Evolutionary conservation across 176 grass and related monocot species (phyloP).

Genomic region (Zoysia japonica): DNA sequence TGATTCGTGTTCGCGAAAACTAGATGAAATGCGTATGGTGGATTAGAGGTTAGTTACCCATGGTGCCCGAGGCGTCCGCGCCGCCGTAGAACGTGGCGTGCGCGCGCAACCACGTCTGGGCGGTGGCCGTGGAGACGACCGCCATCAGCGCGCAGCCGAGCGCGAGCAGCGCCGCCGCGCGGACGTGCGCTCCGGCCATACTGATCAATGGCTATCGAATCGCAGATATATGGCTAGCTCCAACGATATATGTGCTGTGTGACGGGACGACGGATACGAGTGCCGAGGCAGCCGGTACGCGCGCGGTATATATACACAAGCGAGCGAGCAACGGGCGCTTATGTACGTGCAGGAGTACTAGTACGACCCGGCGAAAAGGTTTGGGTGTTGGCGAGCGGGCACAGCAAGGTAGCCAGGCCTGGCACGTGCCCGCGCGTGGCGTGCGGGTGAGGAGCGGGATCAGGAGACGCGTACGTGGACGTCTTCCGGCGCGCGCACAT

Average conservation of each 20-base stretch:
- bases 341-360: not conserved
- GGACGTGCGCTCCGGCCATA: slow-evolving; percentile 10
- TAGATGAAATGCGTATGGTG: no score
- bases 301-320: not conserved
- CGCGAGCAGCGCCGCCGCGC: slow-evolving; percentile 4
- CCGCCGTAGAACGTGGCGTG: slow-evolving; percentile 68
- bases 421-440: slow-evolving; percentile 32
- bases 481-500: no score
- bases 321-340: not conserved
- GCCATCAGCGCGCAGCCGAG: not conserved
- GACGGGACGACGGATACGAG: not conserved
- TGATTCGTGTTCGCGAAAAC: no score
- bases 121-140: not conserved
- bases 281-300: not conserved
- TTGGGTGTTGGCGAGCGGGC: slow-evolving; percentile 6
- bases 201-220: not conserved
- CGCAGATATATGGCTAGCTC: not conserved
- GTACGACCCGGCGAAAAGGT: not conserved
- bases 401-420: not conserved
- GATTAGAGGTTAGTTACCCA: slow-evolving; percentile 35
- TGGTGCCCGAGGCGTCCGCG: slow-evolving; percentile 61
- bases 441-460: slow-evolving; percentile 19
- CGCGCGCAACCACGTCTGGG: not conserved
- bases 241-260: not conserved
- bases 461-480: not conserved